Base-by-base conservation (phyloP, 768 basidiomycete genomes). In the Podaxis carcinomalis region DNA sequence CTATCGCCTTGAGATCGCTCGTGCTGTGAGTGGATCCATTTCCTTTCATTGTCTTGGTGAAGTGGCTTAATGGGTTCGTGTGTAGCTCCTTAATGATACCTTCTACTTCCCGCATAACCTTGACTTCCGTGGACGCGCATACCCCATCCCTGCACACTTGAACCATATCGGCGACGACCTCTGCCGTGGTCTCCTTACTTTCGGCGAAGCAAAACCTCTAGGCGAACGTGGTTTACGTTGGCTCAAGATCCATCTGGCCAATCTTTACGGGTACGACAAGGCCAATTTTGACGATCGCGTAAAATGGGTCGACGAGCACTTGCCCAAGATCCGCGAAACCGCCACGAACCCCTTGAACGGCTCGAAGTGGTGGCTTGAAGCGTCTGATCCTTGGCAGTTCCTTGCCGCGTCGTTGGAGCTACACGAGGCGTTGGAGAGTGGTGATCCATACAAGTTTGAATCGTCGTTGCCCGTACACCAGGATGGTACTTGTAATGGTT, bases 361-460 rank as follows among this genome's bases (percentile, higher is more conserved):
- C 91, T 23, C 70, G 75, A 5, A 83, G 53, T 98, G 95, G 96
- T 99, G 96, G 96, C 73, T 81, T 46, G 77, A 84, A 59, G 95
- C 94, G 0, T 95, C 96, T 69, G 95, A 98, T 68, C 95, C 95
- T 6, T 98, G 96, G 95, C 96, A 98, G 72, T 95, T 90, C 71
- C 88, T 98, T 39, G 91, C 96, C 16, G 85, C 92, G 1, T 98
- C 95, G 76, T 85, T 89, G 71, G 97, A 99, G 69, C 79, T 98
- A n/a, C 81, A 81, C 50, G 81, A 80, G 0, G 96, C 96, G 1
- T 79, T 95, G 0, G 82, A 88, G 44, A 89, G 88, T 1, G 78
- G 78, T 16, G 83, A 93, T 65, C 83, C 84, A 14, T 80, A 85
- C 44, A 82, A 84, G 0, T 81, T 79, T 62, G 74, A 80, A 67